Evolutionary conservation across 2,329 filamentous ascomycete genomes (phyloP).

Genomic region (Neonectria neomacrospora): DNA sequence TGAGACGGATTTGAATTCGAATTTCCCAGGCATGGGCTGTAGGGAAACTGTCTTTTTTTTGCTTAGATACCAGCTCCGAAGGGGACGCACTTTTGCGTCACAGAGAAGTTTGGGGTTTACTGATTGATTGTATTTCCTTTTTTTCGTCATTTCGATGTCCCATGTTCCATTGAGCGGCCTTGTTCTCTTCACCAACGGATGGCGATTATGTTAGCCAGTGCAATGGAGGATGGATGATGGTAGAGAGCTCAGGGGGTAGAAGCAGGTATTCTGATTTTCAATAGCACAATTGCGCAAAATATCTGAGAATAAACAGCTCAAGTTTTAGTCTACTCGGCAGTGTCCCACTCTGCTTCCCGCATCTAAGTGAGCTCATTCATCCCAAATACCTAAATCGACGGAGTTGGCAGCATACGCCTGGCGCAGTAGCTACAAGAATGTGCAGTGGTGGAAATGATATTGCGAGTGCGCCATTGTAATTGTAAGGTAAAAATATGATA

Average conservation of each 20-base stretch:
- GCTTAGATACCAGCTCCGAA: slow-evolving; percentile 42
- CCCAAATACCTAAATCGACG: background rate
- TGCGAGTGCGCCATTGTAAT: slow-evolving; percentile 22
- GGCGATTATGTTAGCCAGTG: background rate
- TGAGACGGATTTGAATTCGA: slow-evolving; percentile 33
- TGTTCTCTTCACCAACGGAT: background rate
- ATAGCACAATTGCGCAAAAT: background rate
- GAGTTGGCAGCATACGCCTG: background rate
- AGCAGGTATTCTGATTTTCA: background rate
- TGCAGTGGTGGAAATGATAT: background rate
- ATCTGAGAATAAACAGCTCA: background rate
- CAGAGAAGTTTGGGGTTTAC: slow-evolving; percentile 13
- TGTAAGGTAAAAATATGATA: slow-evolving; percentile 27
- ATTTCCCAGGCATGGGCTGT: slow-evolving; percentile 17
- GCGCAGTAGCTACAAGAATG: background rate
- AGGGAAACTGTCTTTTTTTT: slow-evolving; percentile 33
- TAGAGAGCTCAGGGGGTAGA: background rate
- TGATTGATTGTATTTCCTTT: slow-evolving; percentile 8
- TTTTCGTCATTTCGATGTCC: slow-evolving; percentile 12
- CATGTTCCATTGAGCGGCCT: background rate
- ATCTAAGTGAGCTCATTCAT: background rate
- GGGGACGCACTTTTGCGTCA: slow-evolving; percentile 4
- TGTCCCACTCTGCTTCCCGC: no score
- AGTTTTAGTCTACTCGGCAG: no score
- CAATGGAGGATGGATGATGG: background rate